These are phyloP conservation scores for Vicia villosa DNA, from an alignment of 306 rosid species.

Conservation along the genomic window DNA sequence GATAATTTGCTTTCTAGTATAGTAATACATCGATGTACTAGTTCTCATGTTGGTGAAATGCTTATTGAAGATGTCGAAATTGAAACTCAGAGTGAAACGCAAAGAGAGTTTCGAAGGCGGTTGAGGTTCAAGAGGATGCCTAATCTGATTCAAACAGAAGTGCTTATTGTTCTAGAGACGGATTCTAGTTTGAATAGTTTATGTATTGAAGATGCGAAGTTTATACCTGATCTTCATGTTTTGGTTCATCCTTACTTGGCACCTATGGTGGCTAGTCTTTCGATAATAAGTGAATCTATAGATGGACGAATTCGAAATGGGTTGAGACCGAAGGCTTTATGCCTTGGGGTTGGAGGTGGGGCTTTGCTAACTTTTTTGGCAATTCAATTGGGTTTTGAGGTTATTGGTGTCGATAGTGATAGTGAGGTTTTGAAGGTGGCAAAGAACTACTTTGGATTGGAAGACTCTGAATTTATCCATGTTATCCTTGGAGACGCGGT, in stretches of 20 bases:
- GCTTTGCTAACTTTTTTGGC: slow-evolving; percentile 68
- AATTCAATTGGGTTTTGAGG: slow-evolving; percentile 65
- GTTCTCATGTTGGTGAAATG: slow-evolving; percentile 75
- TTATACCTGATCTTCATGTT: slow-evolving; percentile 53
- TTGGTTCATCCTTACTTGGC: slow-evolving; percentile 81
- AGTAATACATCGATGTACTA: slow-evolving; percentile 54
- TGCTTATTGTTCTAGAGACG: slow-evolving; percentile 48
- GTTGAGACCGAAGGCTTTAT: slow-evolving; percentile 63
- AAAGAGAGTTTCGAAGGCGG: slow-evolving; percentile 77
- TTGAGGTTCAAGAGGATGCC: slow-evolving; percentile 89
- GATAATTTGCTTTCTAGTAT: slow-evolving; percentile 57
- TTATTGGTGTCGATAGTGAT: slow-evolving; percentile 69
- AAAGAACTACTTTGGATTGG: slow-evolving; percentile 64
- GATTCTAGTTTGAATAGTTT: slow-evolving; percentile 19
- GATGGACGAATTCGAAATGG: slow-evolving; percentile 51
- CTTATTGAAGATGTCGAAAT: slow-evolving; percentile 82
- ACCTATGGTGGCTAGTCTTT: slow-evolving; percentile 81
- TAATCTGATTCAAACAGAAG: slow-evolving; percentile 78
- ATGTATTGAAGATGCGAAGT: slow-evolving; percentile 51
- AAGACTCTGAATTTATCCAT: slow-evolving; percentile 46
- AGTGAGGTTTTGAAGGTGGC: slow-evolving; percentile 66
- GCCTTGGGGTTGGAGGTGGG: slow-evolving; percentile 94
- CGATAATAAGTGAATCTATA: slow-evolving; percentile 43
- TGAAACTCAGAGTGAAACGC: slow-evolving; percentile 34
- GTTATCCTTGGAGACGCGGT: slow-evolving; percentile 60